Evolutionary conservation across 345 rosid genomes (phyloP).

Genomic region (Brassica napus): DNA sequence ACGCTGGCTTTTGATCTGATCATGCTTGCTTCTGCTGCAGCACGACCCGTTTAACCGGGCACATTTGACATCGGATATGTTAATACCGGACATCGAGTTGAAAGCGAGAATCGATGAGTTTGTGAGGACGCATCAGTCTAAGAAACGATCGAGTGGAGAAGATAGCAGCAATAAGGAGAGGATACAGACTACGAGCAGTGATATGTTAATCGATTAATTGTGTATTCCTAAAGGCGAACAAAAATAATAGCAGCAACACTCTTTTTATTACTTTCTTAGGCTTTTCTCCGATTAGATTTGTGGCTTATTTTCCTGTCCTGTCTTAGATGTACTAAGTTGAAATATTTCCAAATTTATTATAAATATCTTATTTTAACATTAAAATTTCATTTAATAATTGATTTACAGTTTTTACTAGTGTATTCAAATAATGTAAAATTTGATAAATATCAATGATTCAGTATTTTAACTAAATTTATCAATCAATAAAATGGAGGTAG

Average conservation of each 20-base stretch:
- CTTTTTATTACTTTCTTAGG: slow-evolving; percentile 11
- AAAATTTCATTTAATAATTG: background rate
- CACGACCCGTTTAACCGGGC: slow-evolving; percentile 95
- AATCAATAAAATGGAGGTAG: background rate
- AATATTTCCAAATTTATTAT: background rate
- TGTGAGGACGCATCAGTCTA: slow-evolving; percentile 59
- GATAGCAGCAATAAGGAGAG: slow-evolving; percentile 54
- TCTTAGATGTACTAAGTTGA: background rate
- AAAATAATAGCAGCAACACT: background rate
- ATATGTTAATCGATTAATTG: slow-evolving; percentile 54
- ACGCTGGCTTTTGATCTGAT: slow-evolving; percentile 21
- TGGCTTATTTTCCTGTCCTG: background rate
- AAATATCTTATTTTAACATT: background rate
- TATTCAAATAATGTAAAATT: background rate
- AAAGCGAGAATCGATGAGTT: slow-evolving; percentile 86
- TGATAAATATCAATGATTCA: background rate
- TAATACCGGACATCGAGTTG: slow-evolving; percentile 70
- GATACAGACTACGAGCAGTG: slow-evolving; percentile 23
- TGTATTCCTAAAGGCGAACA: background rate
- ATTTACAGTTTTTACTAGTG: background rate
- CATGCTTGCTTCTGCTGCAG: slow-evolving; percentile 50
- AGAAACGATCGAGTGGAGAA: slow-evolving; percentile 62
- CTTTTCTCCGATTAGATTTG: background rate
- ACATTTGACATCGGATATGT: slow-evolving; percentile 85
- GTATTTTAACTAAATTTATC: background rate